These are phyloP conservation scores for Puccinia sorghi DNA, from an alignment of 1,284 basidiomycete genomes.

Conservation along the genomic window DNA sequence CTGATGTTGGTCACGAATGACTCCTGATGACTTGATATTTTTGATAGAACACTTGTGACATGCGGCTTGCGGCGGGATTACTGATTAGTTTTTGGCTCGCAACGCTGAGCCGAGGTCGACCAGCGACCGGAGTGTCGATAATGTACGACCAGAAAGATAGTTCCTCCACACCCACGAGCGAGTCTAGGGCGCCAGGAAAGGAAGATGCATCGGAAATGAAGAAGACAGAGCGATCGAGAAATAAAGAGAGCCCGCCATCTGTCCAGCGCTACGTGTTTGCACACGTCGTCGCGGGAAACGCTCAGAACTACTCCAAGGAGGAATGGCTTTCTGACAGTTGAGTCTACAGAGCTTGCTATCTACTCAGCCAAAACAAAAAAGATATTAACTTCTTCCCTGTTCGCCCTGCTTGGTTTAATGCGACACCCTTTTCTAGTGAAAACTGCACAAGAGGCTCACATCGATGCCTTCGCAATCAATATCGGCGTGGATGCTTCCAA, in stretches of 20 bases:
- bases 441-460: slow-evolving; percentile 32
- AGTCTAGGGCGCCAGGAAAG: neutral
- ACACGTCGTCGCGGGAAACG: slow-evolving; percentile 39
- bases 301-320: slow-evolving; percentile 32
- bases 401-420: too few species aligned
- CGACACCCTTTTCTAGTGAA: slow-evolving; percentile 13
- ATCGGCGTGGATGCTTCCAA: slow-evolving; percentile 28
- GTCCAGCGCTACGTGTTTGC: slow-evolving; percentile 41
- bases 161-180: neutral
- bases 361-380: too few species aligned
- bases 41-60: neutral
- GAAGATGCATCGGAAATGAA: neutral
- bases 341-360: neutral
- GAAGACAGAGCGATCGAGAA: neutral
- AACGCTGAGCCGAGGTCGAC: neutral
- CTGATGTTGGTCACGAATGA: neutral
- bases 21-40: neutral
- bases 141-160: neutral
- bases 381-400: too few species aligned
- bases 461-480: slow-evolving; percentile 42
- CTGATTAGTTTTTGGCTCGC: slow-evolving; percentile 5
- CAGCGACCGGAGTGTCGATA: neutral
- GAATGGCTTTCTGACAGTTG: slow-evolving; percentile 44
- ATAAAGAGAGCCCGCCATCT: neutral
- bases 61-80: neutral